Conservation (phyloP, 768 basidiomycete species). For the Solioccasus polychromus region DNA sequence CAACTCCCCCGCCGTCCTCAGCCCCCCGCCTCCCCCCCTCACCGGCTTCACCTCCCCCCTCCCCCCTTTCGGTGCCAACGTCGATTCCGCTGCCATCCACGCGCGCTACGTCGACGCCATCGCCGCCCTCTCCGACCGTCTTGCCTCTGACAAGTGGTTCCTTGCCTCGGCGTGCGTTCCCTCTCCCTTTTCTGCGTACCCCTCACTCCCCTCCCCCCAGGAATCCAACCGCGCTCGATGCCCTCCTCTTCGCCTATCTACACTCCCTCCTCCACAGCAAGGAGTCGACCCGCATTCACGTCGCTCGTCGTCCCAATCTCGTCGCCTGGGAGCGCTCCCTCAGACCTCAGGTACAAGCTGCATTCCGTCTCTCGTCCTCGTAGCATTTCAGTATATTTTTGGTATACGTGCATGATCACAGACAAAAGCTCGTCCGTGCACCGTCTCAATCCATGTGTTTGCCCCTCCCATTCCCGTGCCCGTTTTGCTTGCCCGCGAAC, state of each 20-base stretch:
- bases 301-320: slow-evolving; percentile 70
- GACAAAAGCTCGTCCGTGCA: background rate
- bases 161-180: slow-evolving; percentile 63
- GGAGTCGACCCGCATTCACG: slow-evolving; percentile 52
- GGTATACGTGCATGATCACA: slow-evolving; percentile 11
- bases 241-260: slow-evolving; percentile 79
- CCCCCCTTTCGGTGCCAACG: slow-evolving; percentile 56
- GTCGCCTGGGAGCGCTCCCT: slow-evolving; percentile 78
- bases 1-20: slow-evolving; percentile 41
- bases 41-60: slow-evolving; percentile 66
- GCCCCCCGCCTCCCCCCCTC: slow-evolving; percentile 65
- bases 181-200: slow-evolving; percentile 3
- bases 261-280: slow-evolving; percentile 56
- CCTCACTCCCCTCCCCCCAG: slow-evolving; percentile 37
- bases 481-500: slow-evolving; percentile 37
- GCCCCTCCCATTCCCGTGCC: slow-evolving; percentile 14
- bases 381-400: slow-evolving; percentile 16
- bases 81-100: slow-evolving; percentile 50
- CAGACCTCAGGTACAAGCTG: slow-evolving; percentile 51
- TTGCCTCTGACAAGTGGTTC: slow-evolving; percentile 80
- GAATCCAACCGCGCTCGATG: slow-evolving; percentile 75
- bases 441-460: slow-evolving; percentile 10
- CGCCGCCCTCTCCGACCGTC: slow-evolving; percentile 65
- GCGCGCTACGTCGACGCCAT: slow-evolving; percentile 71
- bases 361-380: slow-evolving; percentile 36